phyloP scores from a whole-genome alignment of 768 basidiomycete genomes.

The Suillus variegatus region DNA sequence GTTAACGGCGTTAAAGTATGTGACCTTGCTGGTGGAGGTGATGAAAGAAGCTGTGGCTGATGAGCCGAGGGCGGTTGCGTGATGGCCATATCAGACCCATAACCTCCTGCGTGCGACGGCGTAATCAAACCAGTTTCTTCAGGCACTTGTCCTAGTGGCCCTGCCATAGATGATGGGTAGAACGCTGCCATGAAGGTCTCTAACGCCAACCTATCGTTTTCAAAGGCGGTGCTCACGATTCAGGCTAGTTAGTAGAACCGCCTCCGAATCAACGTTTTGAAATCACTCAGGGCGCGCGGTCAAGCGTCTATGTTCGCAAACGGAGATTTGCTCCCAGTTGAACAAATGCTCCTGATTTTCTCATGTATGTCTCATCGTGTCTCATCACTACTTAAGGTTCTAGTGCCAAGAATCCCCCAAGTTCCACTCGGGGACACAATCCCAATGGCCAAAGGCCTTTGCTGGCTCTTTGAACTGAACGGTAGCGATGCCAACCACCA shows the following conservation, averaged over 20 bases:
- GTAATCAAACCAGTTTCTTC: conserved; percentile 48
- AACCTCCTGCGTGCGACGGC: conserved; percentile 57
- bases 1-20: conserved; percentile 8
- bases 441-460: not conserved
- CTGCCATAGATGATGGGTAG: conserved; percentile 52
- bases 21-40: conserved; percentile 16
- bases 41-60: conserved; percentile 28
- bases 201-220: conserved; percentile 13
- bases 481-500: conserved; percentile 4
- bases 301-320: not conserved
- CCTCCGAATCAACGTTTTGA: conserved; percentile 13
- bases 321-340: conserved; percentile 3
- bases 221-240: conserved; percentile 23
- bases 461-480: not conserved
- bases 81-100: conserved; percentile 67
- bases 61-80: conserved; percentile 20
- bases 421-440: not conserved
- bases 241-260: conserved; percentile 19
- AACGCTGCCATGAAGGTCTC: conserved; percentile 29
- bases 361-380: conserved; percentile 1
- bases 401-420: not conserved
- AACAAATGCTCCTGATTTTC: not conserved
- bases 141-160: conserved; percentile 49
- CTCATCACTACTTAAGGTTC: not conserved
- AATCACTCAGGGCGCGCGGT: conserved; percentile 10